A percentile compares a stretch with the other conserved stretches of the same genome.
Conservation (phyloP, 1,139 yeast genomes). For the Suhomyces bribrorum region DNA sequence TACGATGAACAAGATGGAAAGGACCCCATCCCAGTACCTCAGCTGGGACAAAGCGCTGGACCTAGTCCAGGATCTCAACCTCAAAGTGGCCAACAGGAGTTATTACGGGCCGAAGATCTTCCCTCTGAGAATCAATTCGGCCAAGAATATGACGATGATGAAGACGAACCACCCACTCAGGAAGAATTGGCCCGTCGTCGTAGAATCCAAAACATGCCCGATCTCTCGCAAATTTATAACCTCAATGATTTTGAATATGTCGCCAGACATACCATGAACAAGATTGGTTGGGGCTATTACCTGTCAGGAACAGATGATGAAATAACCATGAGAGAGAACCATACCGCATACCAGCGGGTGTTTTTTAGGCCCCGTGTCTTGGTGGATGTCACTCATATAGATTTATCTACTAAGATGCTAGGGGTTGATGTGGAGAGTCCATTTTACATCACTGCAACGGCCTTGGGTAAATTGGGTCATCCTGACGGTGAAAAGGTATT, state of each 20-base stretch:
- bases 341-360: conserved; percentile 79
- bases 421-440: conserved; percentile 51
- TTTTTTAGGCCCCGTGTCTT: conserved; percentile 82
- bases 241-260: conserved; percentile 80
- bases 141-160: conserved; percentile 25
- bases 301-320: conserved; percentile 94
- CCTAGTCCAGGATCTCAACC: not conserved
- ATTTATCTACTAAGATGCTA: conserved; percentile 41
- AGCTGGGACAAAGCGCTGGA: not conserved
- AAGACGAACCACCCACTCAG: conserved; percentile 33
- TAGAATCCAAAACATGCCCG: conserved; percentile 49
- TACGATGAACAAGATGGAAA: conserved; percentile 46
- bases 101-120: conserved; percentile 7
- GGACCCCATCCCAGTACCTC: conserved; percentile 23
- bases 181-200: conserved; percentile 30
- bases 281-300: conserved; percentile 88
- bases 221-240: conserved; percentile 66
- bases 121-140: conserved; percentile 15
- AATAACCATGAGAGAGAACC: conserved; percentile 84
- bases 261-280: conserved; percentile 74
- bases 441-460: conserved; percentile 78
- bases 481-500: conserved; percentile 76
- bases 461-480: conserved; percentile 78
- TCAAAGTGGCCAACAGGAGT: not conserved
- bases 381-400: conserved; percentile 61